Evolutionary conservation across 352 stramenopile species (phyloP).

Genomic region (Phytophthora pistaciae): DNA sequence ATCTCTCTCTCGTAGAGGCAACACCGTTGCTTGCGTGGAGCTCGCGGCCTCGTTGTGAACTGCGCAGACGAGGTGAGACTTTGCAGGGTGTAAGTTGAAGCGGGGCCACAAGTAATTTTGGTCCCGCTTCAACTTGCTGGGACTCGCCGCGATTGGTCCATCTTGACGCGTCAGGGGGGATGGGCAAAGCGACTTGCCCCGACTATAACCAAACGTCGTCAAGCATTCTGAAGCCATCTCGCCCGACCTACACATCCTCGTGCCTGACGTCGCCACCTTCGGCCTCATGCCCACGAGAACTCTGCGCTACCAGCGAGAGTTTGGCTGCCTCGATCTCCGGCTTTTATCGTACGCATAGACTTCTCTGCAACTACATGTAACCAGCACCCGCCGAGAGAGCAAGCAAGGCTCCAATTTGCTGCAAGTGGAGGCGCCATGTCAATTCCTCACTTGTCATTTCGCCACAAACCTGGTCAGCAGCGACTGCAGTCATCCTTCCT

Average conservation of each 20-base stretch:
- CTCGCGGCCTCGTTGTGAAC: too few species aligned
- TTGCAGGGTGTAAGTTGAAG: too few species aligned
- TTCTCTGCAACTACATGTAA: too few species aligned
- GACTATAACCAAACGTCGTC: background rate
- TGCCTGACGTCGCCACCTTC: background rate
- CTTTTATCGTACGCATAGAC: background rate
- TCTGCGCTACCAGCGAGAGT: slow-evolving; percentile 24
- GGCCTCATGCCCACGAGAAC: background rate
- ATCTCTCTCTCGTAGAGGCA: too few species aligned
- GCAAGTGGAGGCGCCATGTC: background rate
- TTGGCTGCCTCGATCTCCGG: slow-evolving; percentile 22
- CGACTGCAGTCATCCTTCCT: background rate
- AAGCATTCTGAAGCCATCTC: too few species aligned
- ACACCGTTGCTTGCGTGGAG: too few species aligned
- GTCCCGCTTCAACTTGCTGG: background rate
- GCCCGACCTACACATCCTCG: slow-evolving; percentile 20
- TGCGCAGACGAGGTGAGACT: too few species aligned
- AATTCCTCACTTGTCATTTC: background rate
- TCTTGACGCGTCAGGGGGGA: slow-evolving; percentile 6
- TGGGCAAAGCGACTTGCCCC: slow-evolving; percentile 11
- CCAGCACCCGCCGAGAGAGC: too few species aligned
- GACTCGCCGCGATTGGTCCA: background rate
- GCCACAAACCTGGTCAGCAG: background rate
- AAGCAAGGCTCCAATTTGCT: too few species aligned
- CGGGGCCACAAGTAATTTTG: too few species aligned